Evolutionary conservation across 1,284 basidiomycete species (phyloP).

Genomic region (Trichosporon ovoides): DNA sequence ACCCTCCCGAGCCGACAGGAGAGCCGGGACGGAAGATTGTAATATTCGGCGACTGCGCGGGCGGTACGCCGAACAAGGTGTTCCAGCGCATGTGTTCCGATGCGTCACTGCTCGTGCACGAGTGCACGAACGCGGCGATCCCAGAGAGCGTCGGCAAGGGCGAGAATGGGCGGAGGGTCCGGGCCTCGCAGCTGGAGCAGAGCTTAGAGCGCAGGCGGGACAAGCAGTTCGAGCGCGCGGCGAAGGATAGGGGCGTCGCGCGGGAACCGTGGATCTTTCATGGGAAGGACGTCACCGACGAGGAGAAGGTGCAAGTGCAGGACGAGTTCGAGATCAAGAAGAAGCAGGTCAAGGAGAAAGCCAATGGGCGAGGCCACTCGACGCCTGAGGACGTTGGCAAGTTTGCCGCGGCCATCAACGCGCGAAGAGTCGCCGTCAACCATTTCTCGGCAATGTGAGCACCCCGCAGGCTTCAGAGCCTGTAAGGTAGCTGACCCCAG

Average conservation of each 20-base stretch:
- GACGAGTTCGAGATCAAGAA: conserved; percentile 42
- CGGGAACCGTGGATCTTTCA: conserved; percentile 17
- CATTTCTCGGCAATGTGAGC: conserved; percentile 71
- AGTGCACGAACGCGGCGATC: conserved; percentile 77
- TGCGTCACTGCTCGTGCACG: conserved; percentile 56
- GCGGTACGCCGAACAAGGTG: conserved; percentile 38
- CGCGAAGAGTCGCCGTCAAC: conserved; percentile 67
- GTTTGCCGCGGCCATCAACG: conserved; percentile 64
- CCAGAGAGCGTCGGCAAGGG: conserved; percentile 51
- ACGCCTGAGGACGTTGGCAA: conserved; percentile 73
- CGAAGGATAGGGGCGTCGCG: conserved; percentile 16
- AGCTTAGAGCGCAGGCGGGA: conserved; percentile 40
- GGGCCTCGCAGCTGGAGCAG: conserved; percentile 37
- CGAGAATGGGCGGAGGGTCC: conserved; percentile 35
- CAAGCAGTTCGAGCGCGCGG: conserved; percentile 23
- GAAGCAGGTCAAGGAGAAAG: conserved; percentile 57
- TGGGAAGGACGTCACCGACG: conserved; percentile 11
- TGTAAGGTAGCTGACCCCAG: conserved; percentile 11
- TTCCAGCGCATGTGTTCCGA: conserved; percentile 37
- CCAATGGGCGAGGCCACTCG: conserved; percentile 68
- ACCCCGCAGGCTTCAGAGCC: too few relatives aligned
- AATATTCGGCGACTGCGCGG: conserved; percentile 44
- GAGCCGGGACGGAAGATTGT: conserved; percentile 51
- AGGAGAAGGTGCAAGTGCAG: conserved; percentile 51
- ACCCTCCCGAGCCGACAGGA: conserved; percentile 57